Conservation (phyloP, 768 basidiomycete species). For the Xerocomellus chrysenteron region DNA sequence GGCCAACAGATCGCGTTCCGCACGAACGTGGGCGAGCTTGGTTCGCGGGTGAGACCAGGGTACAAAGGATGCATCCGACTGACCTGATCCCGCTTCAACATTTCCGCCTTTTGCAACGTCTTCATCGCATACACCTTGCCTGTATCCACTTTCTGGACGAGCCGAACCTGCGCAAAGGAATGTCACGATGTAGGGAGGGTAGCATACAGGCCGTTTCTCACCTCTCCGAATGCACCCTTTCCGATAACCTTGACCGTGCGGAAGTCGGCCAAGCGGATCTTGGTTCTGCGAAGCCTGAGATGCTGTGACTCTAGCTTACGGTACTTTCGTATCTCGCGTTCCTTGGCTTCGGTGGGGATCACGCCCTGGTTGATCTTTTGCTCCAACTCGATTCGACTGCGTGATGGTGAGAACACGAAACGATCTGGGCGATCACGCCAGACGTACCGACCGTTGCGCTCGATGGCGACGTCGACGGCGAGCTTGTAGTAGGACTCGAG, state of each 20-base stretch:
- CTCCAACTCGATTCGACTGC: constrained; percentile 86
- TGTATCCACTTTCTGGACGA: constrained; percentile 96
- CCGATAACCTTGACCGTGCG: constrained; percentile 97
- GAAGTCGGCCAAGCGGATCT: constrained; percentile 92
- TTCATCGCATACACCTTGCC: constrained; percentile 99
- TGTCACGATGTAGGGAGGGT: background rate
- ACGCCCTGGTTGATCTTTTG: constrained; percentile 75
- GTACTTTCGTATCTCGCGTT: constrained; percentile 83
- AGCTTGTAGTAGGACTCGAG: constrained; percentile 98
- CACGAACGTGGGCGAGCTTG: constrained; percentile 95
- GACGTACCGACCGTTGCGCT: constrained; percentile 84
- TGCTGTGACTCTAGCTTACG: constrained; percentile 87
- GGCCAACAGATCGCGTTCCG: constrained; percentile 93
- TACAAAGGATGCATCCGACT: constrained; percentile 18
- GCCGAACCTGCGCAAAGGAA: constrained; percentile 60
- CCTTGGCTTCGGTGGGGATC: constrained; percentile 78
- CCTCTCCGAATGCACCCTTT: constrained; percentile 98
- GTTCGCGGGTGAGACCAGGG: constrained; percentile 7
- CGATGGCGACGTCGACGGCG: constrained; percentile 94
- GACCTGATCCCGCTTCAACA: constrained; percentile 99
- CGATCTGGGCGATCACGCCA: background rate
- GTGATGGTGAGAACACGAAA: constrained; percentile 5
- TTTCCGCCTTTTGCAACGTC: constrained; percentile 95
- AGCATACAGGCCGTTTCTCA: constrained; percentile 32
- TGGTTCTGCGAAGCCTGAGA: constrained; percentile 88